Evolutionary conservation across 331 rosid genomes (phyloP).

Genomic region (Malus hybrid): DNA sequence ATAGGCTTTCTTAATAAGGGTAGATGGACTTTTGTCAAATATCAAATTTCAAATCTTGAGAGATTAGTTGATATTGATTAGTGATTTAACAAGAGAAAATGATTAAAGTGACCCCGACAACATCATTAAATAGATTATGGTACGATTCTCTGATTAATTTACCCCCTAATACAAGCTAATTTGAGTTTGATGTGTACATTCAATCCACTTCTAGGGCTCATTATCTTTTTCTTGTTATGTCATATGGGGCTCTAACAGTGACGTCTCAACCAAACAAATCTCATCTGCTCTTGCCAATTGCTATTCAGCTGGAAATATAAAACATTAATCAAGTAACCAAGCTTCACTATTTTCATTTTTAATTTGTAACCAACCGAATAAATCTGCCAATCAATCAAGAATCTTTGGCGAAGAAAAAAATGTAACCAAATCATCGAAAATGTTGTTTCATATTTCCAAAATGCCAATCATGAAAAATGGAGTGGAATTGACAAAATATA

Average conservation of each 20-base stretch:
- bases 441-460: background rate
- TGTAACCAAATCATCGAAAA: background rate
- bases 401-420: background rate
- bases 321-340: background rate
- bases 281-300: background rate
- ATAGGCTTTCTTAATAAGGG: background rate
- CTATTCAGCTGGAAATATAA: background rate
- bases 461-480: no score
- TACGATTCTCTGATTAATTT: conserved; percentile 9
- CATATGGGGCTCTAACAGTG: conserved; percentile 20
- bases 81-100: background rate
- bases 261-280: conserved; percentile 16
- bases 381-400: background rate
- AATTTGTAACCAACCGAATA: background rate
- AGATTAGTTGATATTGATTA: background rate
- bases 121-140: conserved; percentile 1
- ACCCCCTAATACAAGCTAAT: conserved; percentile 11
- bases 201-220: background rate
- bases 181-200: conserved; percentile 1
- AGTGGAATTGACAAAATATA: no score
- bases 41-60: background rate
- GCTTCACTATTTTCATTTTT: background rate
- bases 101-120: background rate
- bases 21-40: background rate
- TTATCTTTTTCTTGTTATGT: background rate